A percentile compares a stretch with the other conserved stretches of the same genome.
These are phyloP conservation scores for Triangularia setosa DNA, from an alignment of 2,329 filamentous ascomycete species.

Conservation along the genomic window DNA sequence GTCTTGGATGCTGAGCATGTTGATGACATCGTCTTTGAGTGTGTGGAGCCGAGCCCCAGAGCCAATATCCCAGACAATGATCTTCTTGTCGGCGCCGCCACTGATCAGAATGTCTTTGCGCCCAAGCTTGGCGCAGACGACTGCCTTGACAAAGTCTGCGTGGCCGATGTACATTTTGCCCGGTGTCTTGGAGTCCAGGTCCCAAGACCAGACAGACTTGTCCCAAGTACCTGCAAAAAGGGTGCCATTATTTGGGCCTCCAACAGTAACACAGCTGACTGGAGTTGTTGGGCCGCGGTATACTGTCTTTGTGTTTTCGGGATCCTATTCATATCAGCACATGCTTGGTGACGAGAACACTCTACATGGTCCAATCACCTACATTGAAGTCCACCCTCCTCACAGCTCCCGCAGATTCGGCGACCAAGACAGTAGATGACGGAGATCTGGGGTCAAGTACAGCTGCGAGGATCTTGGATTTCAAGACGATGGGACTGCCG, in stretches of 20 bases:
- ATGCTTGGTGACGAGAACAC: neutral
- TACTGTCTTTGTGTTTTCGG: slow-evolving; percentile 39
- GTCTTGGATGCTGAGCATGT: slow-evolving; percentile 75
- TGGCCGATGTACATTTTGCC: slow-evolving; percentile 70
- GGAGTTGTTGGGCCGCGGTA: slow-evolving; percentile 77
- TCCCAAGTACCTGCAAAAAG: slow-evolving; percentile 94
- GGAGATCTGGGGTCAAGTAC: slow-evolving; percentile 61
- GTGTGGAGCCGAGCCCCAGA: slow-evolving; percentile 67
- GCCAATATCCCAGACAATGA: slow-evolving; percentile 76
- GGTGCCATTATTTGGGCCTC: slow-evolving; percentile 48
- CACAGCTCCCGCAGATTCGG: slow-evolving; percentile 81
- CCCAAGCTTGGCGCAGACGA: slow-evolving; percentile 59
- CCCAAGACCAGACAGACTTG: slow-evolving; percentile 85
- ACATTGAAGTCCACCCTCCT: slow-evolving; percentile 73
- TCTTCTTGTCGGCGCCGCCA: slow-evolving; percentile 73
- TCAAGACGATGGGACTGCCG: slow-evolving; percentile 74
- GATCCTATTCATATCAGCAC: slow-evolving; percentile 30
- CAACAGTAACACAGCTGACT: slow-evolving; percentile 70
- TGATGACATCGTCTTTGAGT: slow-evolving; percentile 67
- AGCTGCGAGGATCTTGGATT: slow-evolving; percentile 81
- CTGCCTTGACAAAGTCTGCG: slow-evolving; percentile 84
- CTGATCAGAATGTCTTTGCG: slow-evolving; percentile 65
- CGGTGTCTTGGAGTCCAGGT: slow-evolving; percentile 52
- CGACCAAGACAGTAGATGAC: slow-evolving; percentile 64
- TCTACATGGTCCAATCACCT: slow-evolving; percentile 25